Conservation (phyloP, 23 red algal species). For the Rhodosorus marinus region DNA sequence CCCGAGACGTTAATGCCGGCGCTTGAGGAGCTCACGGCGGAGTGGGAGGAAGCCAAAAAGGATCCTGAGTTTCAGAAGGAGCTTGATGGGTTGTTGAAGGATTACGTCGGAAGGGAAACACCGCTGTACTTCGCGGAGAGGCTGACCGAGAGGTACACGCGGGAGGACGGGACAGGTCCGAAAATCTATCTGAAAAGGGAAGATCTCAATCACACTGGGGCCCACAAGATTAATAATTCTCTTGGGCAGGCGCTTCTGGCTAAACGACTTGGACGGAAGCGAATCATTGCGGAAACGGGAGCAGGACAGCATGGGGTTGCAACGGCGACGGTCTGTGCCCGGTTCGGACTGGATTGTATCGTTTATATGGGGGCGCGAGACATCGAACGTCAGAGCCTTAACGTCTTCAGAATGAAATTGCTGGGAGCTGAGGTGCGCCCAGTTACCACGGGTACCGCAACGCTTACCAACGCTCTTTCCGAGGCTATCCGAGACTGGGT, state of each 20-base stretch:
- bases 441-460: conserved; percentile 66
- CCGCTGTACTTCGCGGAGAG: conserved; percentile 96
- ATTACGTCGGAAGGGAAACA: conserved; percentile 77
- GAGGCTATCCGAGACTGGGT: conserved; percentile 99
- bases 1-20: conserved; percentile 79
- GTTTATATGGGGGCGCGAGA: conserved; percentile 97
- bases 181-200: conserved; percentile 89
- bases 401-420: conserved; percentile 97
- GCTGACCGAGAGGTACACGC: conserved; percentile 49
- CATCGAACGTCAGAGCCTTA: conserved; percentile 93
- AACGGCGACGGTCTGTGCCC: conserved; percentile 98
- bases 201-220: conserved; percentile 94
- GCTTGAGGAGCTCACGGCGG: conserved; percentile 35
- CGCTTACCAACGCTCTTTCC: conserved; percentile 76
- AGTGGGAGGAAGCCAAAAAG: conserved; percentile 10
- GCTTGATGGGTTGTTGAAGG: conserved; percentile 34
- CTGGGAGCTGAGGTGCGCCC: conserved; percentile 77
- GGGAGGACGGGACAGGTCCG: conserved; percentile 69
- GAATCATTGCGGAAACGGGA: conserved; percentile 99
- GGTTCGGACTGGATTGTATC: conserved; percentile 91
- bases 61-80: conserved; percentile 74
- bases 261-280: conserved; percentile 62
- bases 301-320: conserved; percentile 98
- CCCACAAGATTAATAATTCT: conserved; percentile 99
- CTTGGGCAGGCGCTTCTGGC: conserved; percentile 81